Evolutionary conservation across 2,329 filamentous ascomycete species (phyloP).

Genomic region (Pseudogymnoascus sp.): DNA sequence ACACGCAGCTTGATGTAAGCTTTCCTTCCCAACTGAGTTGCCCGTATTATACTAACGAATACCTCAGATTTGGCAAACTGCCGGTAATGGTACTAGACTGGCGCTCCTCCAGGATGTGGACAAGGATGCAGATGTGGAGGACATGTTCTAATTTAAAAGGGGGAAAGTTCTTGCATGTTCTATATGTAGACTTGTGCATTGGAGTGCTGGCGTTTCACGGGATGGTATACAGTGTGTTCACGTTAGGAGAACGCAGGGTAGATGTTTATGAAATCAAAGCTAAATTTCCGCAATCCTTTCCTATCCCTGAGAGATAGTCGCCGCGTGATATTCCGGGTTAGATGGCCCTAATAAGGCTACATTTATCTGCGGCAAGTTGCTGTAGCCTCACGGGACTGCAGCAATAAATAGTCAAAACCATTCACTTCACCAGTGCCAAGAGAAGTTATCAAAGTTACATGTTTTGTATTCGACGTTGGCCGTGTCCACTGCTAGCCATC

Average conservation of each 20-base stretch:
- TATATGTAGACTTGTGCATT: conserved; percentile 3
- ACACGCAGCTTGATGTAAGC: conserved; percentile 80
- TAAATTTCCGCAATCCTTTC: background rate
- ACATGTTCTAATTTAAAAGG: conserved; percentile 1
- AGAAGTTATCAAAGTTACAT: conserved; percentile 2
- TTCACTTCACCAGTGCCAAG: background rate
- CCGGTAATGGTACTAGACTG: conserved; percentile 61
- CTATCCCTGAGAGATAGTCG: background rate
- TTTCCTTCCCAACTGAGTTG: background rate
- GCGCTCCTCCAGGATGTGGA: conserved; percentile 50
- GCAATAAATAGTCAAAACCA: background rate
- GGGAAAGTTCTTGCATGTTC: background rate
- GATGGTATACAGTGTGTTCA: conserved; percentile 4
- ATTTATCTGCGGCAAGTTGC: background rate
- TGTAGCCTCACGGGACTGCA: background rate
- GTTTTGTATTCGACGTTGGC: conserved; percentile 7
- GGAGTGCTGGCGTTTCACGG: conserved; percentile 3
- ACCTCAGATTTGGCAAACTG: conserved; percentile 68
- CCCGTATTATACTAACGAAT: conserved; percentile 31
- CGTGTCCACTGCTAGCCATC: conserved; percentile 5
- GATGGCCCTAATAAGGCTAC: background rate
- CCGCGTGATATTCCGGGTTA: background rate
- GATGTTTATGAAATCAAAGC: background rate
- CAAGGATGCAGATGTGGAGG: background rate
- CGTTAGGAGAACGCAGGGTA: background rate